phyloP scores from a whole-genome alignment of 768 basidiomycete genomes.

The Tylopilus rubrobrunneus region DNA sequence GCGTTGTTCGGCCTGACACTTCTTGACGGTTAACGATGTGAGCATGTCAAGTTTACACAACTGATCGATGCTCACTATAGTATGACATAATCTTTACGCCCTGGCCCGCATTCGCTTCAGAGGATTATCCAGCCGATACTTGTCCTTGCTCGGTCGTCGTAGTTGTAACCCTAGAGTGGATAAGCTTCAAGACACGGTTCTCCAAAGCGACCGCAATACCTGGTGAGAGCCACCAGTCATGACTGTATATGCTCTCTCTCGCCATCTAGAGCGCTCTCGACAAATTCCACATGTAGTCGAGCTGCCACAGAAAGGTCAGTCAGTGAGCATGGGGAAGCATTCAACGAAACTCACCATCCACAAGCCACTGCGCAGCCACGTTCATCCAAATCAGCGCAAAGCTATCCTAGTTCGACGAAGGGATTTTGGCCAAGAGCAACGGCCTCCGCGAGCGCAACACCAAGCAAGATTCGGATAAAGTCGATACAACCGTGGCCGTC shows the following conservation, averaged over 20 bases:
- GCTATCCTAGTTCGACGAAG: conserved; percentile 34
- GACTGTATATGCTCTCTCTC: conserved; percentile 86
- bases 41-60: neutral
- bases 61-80: conserved; percentile 63
- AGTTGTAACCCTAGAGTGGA: conserved; percentile 65
- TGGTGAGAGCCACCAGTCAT: conserved; percentile 98
- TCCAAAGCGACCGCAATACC: conserved; percentile 40
- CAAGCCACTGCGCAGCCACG: conserved; percentile 96
- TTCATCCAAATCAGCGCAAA: conserved; percentile 92
- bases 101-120: conserved; percentile 90
- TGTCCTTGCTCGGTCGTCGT: conserved; percentile 78
- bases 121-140: conserved; percentile 82
- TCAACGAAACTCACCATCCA: conserved; percentile 63
- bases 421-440: conserved; percentile 1
- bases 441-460: neutral
- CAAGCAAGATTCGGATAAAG: neutral
- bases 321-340: neutral
- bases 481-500: neutral
- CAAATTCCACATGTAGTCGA: conserved; percentile 98
- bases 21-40: conserved; percentile 61
- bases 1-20: conserved; percentile 92
- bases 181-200: neutral
- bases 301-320: conserved; percentile 40
- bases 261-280: conserved; percentile 89
- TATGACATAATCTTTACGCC: conserved; percentile 94